A percentile compares a stretch with the other conserved stretches of the same genome.
Conservation (phyloP, 352 stramenopile genomes). For the Phytophthora ramorum region DNA sequence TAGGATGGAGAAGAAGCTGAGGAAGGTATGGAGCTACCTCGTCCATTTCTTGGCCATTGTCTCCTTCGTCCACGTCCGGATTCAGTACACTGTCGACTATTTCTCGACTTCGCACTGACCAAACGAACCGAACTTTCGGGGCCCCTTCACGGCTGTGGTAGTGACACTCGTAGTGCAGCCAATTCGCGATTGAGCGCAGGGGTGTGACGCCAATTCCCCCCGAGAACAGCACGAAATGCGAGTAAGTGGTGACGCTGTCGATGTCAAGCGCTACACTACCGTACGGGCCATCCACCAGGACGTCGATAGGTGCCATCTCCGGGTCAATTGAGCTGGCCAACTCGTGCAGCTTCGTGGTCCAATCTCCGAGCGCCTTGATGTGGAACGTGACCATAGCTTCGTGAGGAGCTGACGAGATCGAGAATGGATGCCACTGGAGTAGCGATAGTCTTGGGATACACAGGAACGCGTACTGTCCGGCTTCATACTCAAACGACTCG, state of each 20-base stretch:
- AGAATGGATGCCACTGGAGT: conserved; percentile 90
- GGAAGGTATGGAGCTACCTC: conserved; percentile 16
- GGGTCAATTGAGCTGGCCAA: background rate
- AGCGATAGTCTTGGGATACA: conserved; percentile 66
- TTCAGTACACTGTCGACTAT: conserved; percentile 26
- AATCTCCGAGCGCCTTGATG: conserved; percentile 66
- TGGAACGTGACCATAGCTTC: conserved; percentile 72
- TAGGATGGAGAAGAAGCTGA: conserved; percentile 9
- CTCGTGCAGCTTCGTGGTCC: conserved; percentile 53
- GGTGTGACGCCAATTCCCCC: conserved; percentile 55
- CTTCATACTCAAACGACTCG: conserved; percentile 41
- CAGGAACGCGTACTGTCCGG: conserved; percentile 81
- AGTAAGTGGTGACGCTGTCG: conserved; percentile 38
- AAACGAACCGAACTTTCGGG: conserved; percentile 43
- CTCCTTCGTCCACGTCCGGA: background rate
- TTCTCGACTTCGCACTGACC: conserved; percentile 39
- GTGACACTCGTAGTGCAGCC: conserved; percentile 30
- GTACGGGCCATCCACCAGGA: conserved; percentile 52
- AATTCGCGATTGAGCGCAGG: conserved; percentile 40
- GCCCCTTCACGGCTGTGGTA: conserved; percentile 20
- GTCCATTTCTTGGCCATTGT: conserved; percentile 12
- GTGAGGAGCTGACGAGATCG: conserved; percentile 72
- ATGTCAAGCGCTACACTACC: conserved; percentile 42
- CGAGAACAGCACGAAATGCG: conserved; percentile 47
- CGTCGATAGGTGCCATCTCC: conserved; percentile 21